Base-by-base conservation (phyloP, 2,329 filamentous ascomycete species). In the Macrophomina tecta region DNA sequence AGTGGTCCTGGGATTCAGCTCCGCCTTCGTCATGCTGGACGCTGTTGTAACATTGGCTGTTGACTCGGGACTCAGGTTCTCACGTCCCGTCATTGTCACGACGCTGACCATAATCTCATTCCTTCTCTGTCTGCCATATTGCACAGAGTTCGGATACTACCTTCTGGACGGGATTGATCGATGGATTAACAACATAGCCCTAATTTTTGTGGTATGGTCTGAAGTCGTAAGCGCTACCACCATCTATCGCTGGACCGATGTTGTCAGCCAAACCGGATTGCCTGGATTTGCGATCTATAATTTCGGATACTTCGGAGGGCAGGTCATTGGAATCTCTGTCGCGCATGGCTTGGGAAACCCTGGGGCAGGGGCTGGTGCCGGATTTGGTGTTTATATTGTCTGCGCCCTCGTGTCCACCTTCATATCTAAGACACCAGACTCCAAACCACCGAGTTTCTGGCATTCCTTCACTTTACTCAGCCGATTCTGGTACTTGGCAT, bases 11-110 rank as follows among this genome's bases (percentile, higher is more conserved):
- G 86, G 86, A 0, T 86, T 86, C 71, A 85, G 83, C 67, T 87
- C 85, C 0, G 84, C 86, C 0, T 87, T 87, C 67, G 85, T 85
- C 56, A 86, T 88, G 84, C 75, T 88, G 5, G 86, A 88, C 69
- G 85, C 84, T 4, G 79, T 84, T 4, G 83, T 84, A 7, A 88
- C 86, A 0, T 71, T 87, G 51, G 75, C 84, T 45, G 82, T 85
- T 74, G 86, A 88, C 67, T 80, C 82, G 0, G 83, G 84, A n/a
- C 68, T 82, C 55, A 82, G 82, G 69, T 72, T 76, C 14, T 83
- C 82, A 1, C 79, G 84, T 18, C 81, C 80, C 1, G 70, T 78
- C 42, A 81, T 87, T 8, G 85, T 86, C 45, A 86, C 84, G 0
- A 72, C 67, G 0, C 73, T 87, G 14, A 83, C 82, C 0, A 53